Evolutionary conservation across 129 eudicot genomes (phyloP).

Genomic region (Tagetes erecta): DNA sequence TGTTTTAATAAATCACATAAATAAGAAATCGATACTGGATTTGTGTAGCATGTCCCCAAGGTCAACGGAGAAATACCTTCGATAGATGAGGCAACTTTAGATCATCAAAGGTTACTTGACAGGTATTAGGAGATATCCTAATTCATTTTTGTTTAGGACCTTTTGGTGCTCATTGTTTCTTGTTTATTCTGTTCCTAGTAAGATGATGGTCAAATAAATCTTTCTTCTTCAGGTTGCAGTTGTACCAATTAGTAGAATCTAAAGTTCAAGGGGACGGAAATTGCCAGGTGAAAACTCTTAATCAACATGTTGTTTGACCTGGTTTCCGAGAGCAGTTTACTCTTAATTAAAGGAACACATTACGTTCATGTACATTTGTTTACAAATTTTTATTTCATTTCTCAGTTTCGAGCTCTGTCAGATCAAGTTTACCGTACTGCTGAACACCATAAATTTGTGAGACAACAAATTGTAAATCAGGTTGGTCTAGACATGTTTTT

Average conservation of each 20-base stretch:
- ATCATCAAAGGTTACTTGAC: conserved; percentile 83
- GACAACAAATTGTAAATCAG: conserved; percentile 85
- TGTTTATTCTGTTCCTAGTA: background rate
- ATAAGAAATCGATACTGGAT: conserved; percentile 16
- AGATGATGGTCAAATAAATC: conserved; percentile 11
- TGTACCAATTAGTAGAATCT: conserved; percentile 77
- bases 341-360: background rate
- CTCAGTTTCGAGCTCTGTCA: conserved; percentile 88
- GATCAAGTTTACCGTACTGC: conserved; percentile 93
- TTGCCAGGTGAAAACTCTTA: conserved; percentile 68
- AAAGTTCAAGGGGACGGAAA: conserved; percentile 93
- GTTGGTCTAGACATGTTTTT: conserved; percentile 37
- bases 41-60: conserved; percentile 81
- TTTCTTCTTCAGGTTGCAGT: conserved; percentile 56
- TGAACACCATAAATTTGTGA: conserved; percentile 89
- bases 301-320: conserved; percentile 12
- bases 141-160: background rate
- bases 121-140: conserved; percentile 44
- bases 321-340: conserved; percentile 1
- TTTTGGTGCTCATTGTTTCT: conserved; percentile 1
- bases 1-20: conserved; percentile 18
- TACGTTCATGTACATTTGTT: conserved; percentile 7
- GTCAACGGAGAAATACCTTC: conserved; percentile 92
- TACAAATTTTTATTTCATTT: conserved; percentile 14
- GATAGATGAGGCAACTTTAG: conserved; percentile 76